A percentile compares a stretch with the other conserved stretches of the same genome.
Conservation (phyloP, 176 grass and related monocot species). For the Oryza glumipatula region DNA sequence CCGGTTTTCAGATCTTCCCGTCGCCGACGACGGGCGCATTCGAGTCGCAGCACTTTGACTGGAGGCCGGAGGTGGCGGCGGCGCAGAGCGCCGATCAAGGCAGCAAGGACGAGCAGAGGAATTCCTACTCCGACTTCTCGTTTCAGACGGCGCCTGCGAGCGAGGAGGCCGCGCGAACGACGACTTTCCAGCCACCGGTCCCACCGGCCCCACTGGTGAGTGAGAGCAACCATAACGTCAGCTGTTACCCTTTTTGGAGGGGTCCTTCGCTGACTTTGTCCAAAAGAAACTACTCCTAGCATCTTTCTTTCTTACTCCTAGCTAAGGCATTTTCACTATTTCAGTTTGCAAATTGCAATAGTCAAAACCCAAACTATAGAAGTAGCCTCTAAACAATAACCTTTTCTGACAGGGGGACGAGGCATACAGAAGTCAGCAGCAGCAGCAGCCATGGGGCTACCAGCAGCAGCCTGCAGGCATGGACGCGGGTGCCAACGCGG, state of each 20-base stretch:
- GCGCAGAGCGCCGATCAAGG: conserved; percentile 35
- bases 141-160: conserved; percentile 65
- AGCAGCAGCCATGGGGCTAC: conserved; percentile 44
- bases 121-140: conserved; percentile 70
- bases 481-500: conserved; percentile 33
- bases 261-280: conserved; percentile 40
- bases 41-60: conserved; percentile 66
- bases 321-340: not conserved
- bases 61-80: conserved; percentile 41
- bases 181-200: conserved; percentile 48
- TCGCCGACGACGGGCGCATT: conserved; percentile 80
- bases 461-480: conserved; percentile 49
- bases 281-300: conserved; percentile 10
- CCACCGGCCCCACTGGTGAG: conserved; percentile 46
- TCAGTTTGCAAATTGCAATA: conserved; percentile 25
- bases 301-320: not conserved
- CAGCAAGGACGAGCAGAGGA: conserved; percentile 59
- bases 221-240: conserved; percentile 37
- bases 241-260: conserved; percentile 1
- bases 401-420: conserved; percentile 47
- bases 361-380: conserved; percentile 9
- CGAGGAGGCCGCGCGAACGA: conserved; percentile 31
- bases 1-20: conserved; percentile 58
- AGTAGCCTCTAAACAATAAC: conserved; percentile 23
- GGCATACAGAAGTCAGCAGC: conserved; percentile 46